phyloP scores from a whole-genome alignment of 1,284 basidiomycete genomes.

The Melanopsichium pennsylvanicum region DNA sequence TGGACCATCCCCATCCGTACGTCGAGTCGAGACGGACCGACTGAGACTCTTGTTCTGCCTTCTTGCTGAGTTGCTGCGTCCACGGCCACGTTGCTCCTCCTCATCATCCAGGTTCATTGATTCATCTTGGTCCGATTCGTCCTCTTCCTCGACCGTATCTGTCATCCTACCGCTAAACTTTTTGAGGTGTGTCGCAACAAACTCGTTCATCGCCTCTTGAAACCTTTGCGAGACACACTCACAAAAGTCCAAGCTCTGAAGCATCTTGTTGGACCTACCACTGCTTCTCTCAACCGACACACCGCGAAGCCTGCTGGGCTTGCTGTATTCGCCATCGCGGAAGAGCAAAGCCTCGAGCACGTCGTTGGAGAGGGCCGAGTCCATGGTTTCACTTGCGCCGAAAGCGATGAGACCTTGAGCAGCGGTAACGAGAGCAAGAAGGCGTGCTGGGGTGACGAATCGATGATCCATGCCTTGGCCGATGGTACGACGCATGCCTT shows the following conservation, averaged over 20 bases:
- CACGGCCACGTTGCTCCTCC: conserved; percentile 66
- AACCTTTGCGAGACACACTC: conserved; percentile 92
- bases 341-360: conserved; percentile 63
- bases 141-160: conserved; percentile 46
- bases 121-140: conserved; percentile 26
- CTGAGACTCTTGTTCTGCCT: conserved; percentile 41
- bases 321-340: conserved; percentile 58
- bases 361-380: conserved; percentile 59
- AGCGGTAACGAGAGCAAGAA: conserved; percentile 67
- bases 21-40: conserved; percentile 69
- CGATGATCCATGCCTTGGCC: conserved; percentile 87
- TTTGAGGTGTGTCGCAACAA: conserved; percentile 76
- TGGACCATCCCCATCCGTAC: conserved; percentile 41
- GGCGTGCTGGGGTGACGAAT: conserved; percentile 88
- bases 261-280: conserved; percentile 58
- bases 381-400: conserved; percentile 63
- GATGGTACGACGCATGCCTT: conserved; percentile 89
- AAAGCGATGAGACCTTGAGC: conserved; percentile 60
- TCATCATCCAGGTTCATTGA: conserved; percentile 68
- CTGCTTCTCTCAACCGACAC: conserved; percentile 58
- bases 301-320: conserved; percentile 54
- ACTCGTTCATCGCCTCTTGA: conserved; percentile 80
- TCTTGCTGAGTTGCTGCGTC: conserved; percentile 38
- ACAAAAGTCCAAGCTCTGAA: conserved; percentile 90
- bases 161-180: conserved; percentile 66